Percentiles rank a stretch among this genome's conserved stretches.
These are phyloP conservation scores for Cercospora canescens DNA, from an alignment of 2,329 filamentous ascomycete genomes.

Conservation along the genomic window DNA sequence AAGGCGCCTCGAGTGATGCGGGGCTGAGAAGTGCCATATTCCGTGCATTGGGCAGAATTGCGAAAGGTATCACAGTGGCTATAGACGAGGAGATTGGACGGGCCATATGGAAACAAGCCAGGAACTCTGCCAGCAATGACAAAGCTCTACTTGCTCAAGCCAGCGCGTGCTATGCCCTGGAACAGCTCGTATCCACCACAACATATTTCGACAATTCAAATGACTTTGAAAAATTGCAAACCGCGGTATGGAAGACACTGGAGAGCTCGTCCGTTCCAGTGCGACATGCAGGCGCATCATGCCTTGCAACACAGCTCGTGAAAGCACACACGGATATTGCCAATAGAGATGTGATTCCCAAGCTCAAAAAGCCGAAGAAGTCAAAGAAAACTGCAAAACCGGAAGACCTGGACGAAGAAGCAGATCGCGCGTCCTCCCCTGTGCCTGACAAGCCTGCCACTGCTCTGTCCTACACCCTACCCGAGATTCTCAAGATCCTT, in stretches of 20 bases:
- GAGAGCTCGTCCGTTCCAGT: conserved; percentile 75
- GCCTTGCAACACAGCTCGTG: conserved; percentile 78
- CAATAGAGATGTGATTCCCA: conserved; percentile 53
- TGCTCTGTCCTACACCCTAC: conserved; percentile 70
- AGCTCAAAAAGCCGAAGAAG: conserved; percentile 71
- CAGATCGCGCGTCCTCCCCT: conserved; percentile 70
- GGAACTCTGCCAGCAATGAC: conserved; percentile 73
- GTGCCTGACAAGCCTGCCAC: conserved; percentile 71
- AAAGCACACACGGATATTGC: conserved; percentile 72
- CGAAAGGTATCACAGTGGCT: conserved; percentile 71
- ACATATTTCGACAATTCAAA: conserved; percentile 81
- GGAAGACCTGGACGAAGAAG: conserved; percentile 65
- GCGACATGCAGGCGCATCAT: conserved; percentile 82
- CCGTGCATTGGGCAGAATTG: conserved; percentile 71
- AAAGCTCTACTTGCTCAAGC: conserved; percentile 81
- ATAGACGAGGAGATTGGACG: conserved; percentile 83
- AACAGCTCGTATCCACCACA: conserved; percentile 70
- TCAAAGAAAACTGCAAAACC: conserved; percentile 66
- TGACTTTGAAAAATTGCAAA: conserved; percentile 88
- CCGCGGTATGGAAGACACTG: conserved; percentile 79
- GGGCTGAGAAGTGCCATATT: conserved; percentile 80
- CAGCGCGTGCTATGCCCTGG: conserved; percentile 76
- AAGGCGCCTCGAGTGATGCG: conserved; percentile 74
- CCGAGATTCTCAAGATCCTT: conserved; percentile 76
- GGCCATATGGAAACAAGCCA: conserved; percentile 90